Evolutionary conservation across 2,329 filamentous ascomycete genomes (phyloP).

Genomic region (Trichoderma gracile): DNA sequence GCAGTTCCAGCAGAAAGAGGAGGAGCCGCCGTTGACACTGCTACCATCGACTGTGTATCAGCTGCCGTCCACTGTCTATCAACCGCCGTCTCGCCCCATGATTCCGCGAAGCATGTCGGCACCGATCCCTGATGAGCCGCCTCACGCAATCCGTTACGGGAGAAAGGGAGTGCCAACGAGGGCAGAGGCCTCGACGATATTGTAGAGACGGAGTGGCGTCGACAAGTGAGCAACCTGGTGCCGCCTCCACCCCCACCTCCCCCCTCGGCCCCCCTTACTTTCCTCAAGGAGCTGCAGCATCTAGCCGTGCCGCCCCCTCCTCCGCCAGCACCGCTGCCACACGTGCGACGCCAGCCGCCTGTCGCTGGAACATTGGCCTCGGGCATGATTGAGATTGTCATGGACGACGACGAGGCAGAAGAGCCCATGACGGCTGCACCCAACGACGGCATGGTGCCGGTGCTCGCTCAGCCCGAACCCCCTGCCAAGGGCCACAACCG

Average conservation of each 20-base stretch:
- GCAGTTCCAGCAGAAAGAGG: not conserved
- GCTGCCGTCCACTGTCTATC: slow-evolving; percentile 61
- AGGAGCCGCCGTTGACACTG: slow-evolving; percentile 45
- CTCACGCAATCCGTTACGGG: slow-evolving; percentile 31
- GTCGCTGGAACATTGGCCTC: slow-evolving; percentile 51
- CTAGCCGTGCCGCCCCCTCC: slow-evolving; percentile 62
- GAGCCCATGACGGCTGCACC: slow-evolving; percentile 38
- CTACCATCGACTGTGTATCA: slow-evolving; percentile 63
- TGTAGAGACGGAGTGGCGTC: slow-evolving; percentile 43
- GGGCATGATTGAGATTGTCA: slow-evolving; percentile 66
- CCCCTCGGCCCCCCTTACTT: slow-evolving; percentile 53
- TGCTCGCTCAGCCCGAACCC: slow-evolving; percentile 49
- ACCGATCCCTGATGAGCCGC: slow-evolving; percentile 46
- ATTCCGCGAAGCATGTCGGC: slow-evolving; percentile 66
- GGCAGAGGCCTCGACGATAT: slow-evolving; percentile 53
- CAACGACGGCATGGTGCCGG: slow-evolving; percentile 47
- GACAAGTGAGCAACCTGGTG: slow-evolving; percentile 53
- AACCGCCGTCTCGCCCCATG: slow-evolving; percentile 51
- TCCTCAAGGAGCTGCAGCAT: slow-evolving; percentile 64
- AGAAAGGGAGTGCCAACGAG: slow-evolving; percentile 42
- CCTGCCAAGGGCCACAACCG: slow-evolving; percentile 53
- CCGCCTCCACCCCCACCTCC: slow-evolving; percentile 53
- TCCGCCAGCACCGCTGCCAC: slow-evolving; percentile 59
- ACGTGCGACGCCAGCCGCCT: slow-evolving; percentile 41
- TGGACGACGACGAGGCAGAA: slow-evolving; percentile 58